A percentile compares a stretch with the other conserved stretches of the same genome.
These are phyloP conservation scores for Ascochyta koolunga DNA, from an alignment of 2,329 filamentous ascomycete species.

Conservation along the genomic window DNA sequence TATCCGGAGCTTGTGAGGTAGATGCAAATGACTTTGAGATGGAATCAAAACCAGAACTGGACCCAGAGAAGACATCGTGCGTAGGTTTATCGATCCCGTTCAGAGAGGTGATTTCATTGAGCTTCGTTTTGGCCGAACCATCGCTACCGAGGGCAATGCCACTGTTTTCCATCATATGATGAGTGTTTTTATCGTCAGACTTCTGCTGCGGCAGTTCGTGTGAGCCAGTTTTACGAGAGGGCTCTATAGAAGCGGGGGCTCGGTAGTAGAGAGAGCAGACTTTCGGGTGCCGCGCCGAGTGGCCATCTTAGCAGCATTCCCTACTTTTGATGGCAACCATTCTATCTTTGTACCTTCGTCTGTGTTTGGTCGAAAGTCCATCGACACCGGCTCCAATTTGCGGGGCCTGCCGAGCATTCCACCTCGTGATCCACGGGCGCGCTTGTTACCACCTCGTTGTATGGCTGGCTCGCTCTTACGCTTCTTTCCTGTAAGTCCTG, in stretches of 20 bases:
- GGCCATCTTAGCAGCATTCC: constrained; percentile 4
- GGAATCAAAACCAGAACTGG: too few relatives aligned
- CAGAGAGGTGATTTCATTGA: not conserved
- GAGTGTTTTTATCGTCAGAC: not conserved
- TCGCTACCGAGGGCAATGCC: not conserved
- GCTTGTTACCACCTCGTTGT: constrained; percentile 17
- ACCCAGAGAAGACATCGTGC: not conserved
- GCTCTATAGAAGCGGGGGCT: constrained; percentile 4
- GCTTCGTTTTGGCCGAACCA: not conserved
- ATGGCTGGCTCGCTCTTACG: constrained; percentile 23
- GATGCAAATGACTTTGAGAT: not conserved
- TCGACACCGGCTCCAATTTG: constrained; percentile 12
- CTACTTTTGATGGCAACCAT: not conserved
- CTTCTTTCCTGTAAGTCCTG: constrained; percentile 18
- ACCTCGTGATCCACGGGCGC: constrained; percentile 17
- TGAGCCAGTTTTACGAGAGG: not conserved
- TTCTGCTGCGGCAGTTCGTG: not conserved
- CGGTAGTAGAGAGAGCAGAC: constrained; percentile 6
- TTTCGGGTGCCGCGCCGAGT: constrained; percentile 24
- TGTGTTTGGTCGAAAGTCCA: not conserved
- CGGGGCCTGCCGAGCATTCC: constrained; percentile 24
- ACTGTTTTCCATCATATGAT: too few relatives aligned
- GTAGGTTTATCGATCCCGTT: not conserved
- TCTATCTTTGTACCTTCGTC: not conserved
- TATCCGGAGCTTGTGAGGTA: not conserved